Evolutionary conservation across 2,329 filamentous ascomycete species (phyloP).

Genomic region (Ophiocordyceps polyrhachis-furcata): DNA sequence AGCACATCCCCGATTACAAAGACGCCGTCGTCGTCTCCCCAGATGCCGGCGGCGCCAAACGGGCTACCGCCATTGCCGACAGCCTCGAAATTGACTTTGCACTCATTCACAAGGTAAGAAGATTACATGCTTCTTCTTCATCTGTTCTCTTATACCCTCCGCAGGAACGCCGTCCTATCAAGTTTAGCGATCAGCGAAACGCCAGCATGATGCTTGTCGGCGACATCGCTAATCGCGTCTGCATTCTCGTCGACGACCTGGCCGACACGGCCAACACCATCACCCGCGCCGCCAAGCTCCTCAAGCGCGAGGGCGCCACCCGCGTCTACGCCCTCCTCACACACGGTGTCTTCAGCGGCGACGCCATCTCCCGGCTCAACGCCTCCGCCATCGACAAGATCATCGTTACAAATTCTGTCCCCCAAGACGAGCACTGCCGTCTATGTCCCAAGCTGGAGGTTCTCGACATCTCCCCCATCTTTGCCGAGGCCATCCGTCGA

Average conservation of each 20-base stretch:
- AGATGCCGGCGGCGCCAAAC: slow-evolving; percentile 90
- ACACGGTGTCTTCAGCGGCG: slow-evolving; percentile 77
- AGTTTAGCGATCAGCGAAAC: slow-evolving; percentile 75
- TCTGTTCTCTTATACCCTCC: slow-evolving; percentile 4
- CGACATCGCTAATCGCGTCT: slow-evolving; percentile 60
- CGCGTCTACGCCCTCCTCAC: slow-evolving; percentile 92
- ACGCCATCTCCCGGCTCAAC: slow-evolving; percentile 75
- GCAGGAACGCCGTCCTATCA: slow-evolving; percentile 73
- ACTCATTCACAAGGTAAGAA: slow-evolving; percentile 74
- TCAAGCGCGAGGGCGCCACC: slow-evolving; percentile 70
- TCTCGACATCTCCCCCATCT: slow-evolving; percentile 77
- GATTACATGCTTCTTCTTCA: not conserved
- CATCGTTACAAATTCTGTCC: slow-evolving; percentile 66
- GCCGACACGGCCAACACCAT: slow-evolving; percentile 82
- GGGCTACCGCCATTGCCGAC: slow-evolving; percentile 88
- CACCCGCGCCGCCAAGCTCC: slow-evolving; percentile 70
- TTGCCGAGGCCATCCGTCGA: slow-evolving; percentile 49
- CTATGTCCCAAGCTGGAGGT: slow-evolving; percentile 66
- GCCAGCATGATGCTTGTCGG: slow-evolving; percentile 93
- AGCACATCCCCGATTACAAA: slow-evolving; percentile 67
- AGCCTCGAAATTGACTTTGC: slow-evolving; percentile 87
- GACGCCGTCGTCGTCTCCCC: slow-evolving; percentile 87
- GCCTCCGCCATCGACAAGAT: slow-evolving; percentile 56
- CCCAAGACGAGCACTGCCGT: slow-evolving; percentile 57
- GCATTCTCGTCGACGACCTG: slow-evolving; percentile 92